Conservation (phyloP, 306 rosid genomes). For the Vigna radiata region DNA sequence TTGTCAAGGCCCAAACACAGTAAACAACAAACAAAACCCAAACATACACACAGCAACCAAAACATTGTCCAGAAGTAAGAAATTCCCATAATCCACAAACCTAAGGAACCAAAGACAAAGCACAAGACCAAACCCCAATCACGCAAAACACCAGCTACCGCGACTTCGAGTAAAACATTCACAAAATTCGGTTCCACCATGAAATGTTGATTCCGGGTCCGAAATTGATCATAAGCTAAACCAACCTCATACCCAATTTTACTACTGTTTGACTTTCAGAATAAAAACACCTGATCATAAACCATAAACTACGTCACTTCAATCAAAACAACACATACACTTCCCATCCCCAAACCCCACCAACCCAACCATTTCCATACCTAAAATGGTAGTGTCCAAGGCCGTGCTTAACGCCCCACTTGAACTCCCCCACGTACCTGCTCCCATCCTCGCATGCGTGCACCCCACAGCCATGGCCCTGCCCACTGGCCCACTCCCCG, state of each 20-base stretch:
- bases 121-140: background rate
- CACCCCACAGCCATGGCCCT: slow-evolving; percentile 86
- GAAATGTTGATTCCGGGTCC: background rate
- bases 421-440: slow-evolving; percentile 82
- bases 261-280: background rate
- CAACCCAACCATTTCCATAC: slow-evolving; percentile 41
- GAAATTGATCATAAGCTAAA: background rate
- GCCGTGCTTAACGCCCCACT: slow-evolving; percentile 92
- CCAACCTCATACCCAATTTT: background rate
- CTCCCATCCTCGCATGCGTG: slow-evolving; percentile 89
- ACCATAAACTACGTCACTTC: background rate
- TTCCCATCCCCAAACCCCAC: no score
- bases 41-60: background rate
- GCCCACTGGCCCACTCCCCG: slow-evolving; percentile 90
- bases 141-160: background rate
- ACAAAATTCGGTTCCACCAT: background rate
- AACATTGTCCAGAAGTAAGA: background rate
- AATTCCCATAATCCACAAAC: background rate
- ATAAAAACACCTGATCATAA: background rate
- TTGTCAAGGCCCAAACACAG: background rate
- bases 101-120: background rate
- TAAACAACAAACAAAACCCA: background rate
- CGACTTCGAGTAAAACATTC: background rate
- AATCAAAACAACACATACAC: no score
- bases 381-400: slow-evolving; percentile 92